These are phyloP conservation scores for Aspergillus asperescens DNA, from an alignment of 495 filamentous ascomycete genomes.

Conservation along the genomic window DNA sequence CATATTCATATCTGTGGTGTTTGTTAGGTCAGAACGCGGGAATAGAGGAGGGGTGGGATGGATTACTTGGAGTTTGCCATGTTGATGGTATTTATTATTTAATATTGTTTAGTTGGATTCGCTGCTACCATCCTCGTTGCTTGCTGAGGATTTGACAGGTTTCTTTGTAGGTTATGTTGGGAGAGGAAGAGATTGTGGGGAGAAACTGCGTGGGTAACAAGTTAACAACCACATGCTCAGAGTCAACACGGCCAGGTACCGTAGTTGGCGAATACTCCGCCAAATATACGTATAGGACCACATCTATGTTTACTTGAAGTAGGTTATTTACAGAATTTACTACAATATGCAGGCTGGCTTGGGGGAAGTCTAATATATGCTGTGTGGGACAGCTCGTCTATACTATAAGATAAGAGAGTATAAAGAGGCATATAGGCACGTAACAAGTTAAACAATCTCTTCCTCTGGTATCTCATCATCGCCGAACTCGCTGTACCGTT, in stretches of 20 bases:
- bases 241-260: not conserved
- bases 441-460: not conserved
- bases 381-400: not conserved
- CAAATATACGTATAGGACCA: too few species aligned
- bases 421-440: not conserved
- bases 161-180: not conserved
- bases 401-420: slow-evolving; percentile 1
- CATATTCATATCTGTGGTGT: slow-evolving; percentile 74
- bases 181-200: slow-evolving; percentile 4
- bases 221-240: too few species aligned
- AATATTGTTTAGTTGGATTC: not conserved
- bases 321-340: not conserved
- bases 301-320: too few species aligned
- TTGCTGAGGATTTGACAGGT: not conserved
- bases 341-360: too few species aligned
- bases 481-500: slow-evolving; percentile 43
- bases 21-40: slow-evolving; percentile 5
- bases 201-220: not conserved
- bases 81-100: not conserved
- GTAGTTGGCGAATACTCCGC: too few species aligned
- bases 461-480: slow-evolving; percentile 44
- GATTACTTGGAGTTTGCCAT: slow-evolving; percentile 58
- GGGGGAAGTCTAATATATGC: slow-evolving; percentile 1
- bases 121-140: not conserved
- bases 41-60: not conserved